Evolutionary conservation across 768 basidiomycete species (phyloP), one percentile per base, ranked within the genome.

Genomic region (Mycena belliarum): DNA sequence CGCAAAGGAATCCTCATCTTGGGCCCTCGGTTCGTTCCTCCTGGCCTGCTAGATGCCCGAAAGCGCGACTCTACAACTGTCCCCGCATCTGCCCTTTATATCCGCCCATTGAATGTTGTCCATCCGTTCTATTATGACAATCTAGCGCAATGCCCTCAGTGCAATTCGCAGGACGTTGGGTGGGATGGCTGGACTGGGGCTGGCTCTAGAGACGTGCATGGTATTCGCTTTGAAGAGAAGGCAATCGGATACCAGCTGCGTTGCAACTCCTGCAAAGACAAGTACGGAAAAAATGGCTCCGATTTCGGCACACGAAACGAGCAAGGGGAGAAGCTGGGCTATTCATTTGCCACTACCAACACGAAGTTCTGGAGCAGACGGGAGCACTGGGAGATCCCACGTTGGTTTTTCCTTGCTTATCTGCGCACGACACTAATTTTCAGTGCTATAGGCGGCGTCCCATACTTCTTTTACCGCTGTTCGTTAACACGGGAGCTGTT

Each of bases 401-500:
- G 63, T 68, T 23, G 40, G 62, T 57, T 45, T 18, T 14, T 15
- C 6, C 7, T 37, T 23, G 18, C 20, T 2, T 15, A n/a, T 26
- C 8, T 18, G 26, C 10, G 29, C n/a, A 26, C 16, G 16, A 18
- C 6, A 20, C 25, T 50, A 5, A 40, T n/a, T 28, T 8, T 20
- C 35, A n/a, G n/a, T n/a, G n/a, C n/a, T n/a, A n/a, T n/a, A 51
- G 49, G 49, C 15, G 49, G 49, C 4, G 41, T 51, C 35, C 49
- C 49, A 11, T 28, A 28, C 24, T 51, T 51, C 23, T 40, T 42
- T 11, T 28, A 26, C 29, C 38, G 49, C 24, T 51, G 16, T 18
- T 65, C 59, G 2, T 35, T 68, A 4, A 67, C 66, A 0, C 50
- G 61, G 4, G 65, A 70, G 4, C 62, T 71, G 3, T 68, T 60